Percentiles rank a stretch among this genome's conserved stretches.
phyloP scores from a whole-genome alignment of 2,329 filamentous ascomycete species.

The Aureobasidium sp. region DNA sequence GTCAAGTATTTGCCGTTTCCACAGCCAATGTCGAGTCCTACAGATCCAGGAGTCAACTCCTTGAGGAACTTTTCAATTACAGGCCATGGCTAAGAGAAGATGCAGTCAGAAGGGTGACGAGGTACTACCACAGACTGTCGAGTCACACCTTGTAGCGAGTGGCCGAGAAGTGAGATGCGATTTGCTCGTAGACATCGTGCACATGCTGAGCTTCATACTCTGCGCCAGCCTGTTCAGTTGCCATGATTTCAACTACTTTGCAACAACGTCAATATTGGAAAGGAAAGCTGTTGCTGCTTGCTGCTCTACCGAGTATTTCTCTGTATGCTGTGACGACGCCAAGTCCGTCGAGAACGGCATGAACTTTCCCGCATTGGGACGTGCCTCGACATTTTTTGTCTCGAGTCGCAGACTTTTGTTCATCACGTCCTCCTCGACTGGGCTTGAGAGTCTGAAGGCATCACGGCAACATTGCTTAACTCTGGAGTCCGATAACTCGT shows the following conservation, averaged over 20 bases:
- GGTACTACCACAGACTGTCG: neutral
- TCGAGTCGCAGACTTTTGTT: slow-evolving; percentile 4
- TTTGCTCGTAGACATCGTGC: slow-evolving; percentile 82
- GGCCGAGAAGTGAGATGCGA: slow-evolving; percentile 74
- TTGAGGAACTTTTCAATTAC: slow-evolving; percentile 73
- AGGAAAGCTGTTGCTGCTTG: neutral
- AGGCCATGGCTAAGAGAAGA: slow-evolving; percentile 66
- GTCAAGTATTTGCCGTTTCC: slow-evolving; percentile 93
- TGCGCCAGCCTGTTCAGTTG: neutral
- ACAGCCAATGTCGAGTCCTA: slow-evolving; percentile 88
- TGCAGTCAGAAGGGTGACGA: neutral
- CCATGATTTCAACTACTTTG: neutral
- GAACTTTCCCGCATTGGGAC: neutral
- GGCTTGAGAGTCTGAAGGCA: neutral
- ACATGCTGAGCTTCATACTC: slow-evolving; percentile 79
- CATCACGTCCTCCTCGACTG: neutral
- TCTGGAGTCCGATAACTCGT: neutral
- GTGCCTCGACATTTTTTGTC: slow-evolving; percentile 5
- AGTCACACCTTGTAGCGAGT: slow-evolving; percentile 58
- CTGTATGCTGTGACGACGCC: slow-evolving; percentile 4
- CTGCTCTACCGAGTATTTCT: neutral
- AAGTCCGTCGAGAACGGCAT: neutral
- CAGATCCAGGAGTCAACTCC: slow-evolving; percentile 54
- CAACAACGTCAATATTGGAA: neutral
- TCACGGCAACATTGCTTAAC: neutral